These are phyloP conservation scores for Ophiostoma himal-ulmi DNA, from an alignment of 2,329 filamentous ascomycete genomes.

Conservation along the genomic window DNA sequence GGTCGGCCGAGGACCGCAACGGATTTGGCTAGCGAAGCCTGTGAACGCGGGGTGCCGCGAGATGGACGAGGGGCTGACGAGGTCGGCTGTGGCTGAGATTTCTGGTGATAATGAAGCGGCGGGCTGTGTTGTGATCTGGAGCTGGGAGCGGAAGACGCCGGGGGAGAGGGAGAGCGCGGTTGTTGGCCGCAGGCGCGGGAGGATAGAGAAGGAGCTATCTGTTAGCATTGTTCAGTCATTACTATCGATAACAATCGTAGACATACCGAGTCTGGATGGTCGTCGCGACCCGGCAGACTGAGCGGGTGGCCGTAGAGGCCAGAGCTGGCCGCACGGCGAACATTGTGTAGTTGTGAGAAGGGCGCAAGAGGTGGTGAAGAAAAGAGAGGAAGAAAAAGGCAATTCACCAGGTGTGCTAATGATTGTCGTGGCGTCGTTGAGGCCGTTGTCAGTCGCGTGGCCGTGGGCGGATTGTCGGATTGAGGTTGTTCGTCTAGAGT, in stretches of 20 bases:
- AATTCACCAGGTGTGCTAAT: neutral
- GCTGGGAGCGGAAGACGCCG: conserved; percentile 20
- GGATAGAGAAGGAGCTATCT: conserved; percentile 31
- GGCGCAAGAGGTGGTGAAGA: too few species aligned
- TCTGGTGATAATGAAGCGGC: conserved; percentile 24
- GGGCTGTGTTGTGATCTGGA: conserved; percentile 11
- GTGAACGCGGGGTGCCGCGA: conserved; percentile 49
- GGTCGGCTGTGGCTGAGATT: conserved; percentile 32
- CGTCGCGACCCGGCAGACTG: conserved; percentile 6
- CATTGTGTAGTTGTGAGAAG: conserved; percentile 12
- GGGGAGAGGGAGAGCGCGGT: conserved; percentile 20
- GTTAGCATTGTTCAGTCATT: neutral
- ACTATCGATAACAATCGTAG: neutral
- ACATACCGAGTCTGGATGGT: conserved; percentile 19
- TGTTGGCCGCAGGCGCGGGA: conserved; percentile 25
- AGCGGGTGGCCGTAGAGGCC: conserved; percentile 13
- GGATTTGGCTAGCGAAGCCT: conserved; percentile 42
- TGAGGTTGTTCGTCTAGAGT: neutral
- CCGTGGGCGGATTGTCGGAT: neutral
- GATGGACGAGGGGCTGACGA: conserved; percentile 43
- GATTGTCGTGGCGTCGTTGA: neutral
- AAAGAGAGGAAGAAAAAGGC: neutral
- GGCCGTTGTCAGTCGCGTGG: neutral
- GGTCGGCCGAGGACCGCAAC: conserved; percentile 54
- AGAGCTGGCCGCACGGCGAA: conserved; percentile 17